Percentiles rank a stretch among this genome's conserved stretches.
Evolutionary conservation across 257 asterid species (phyloP).

Genomic region (Mitragyna speciosa): DNA sequence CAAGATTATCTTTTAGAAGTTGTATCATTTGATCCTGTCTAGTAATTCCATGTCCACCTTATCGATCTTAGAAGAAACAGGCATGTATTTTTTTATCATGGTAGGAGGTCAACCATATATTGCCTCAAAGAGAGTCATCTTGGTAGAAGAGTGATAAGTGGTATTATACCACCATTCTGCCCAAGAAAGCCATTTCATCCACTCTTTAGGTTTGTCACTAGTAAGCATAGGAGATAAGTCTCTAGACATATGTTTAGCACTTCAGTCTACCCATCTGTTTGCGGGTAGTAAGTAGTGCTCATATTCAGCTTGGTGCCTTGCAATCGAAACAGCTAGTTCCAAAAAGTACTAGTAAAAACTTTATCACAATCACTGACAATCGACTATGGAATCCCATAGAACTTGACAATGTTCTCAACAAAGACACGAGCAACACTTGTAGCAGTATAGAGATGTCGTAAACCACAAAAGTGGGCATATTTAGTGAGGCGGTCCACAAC

Average conservation of each 20-base stretch:
- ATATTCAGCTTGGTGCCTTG: no score
- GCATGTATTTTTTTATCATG: neutral
- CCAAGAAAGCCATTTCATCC: neutral
- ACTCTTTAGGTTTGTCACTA: no score
- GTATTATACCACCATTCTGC: neutral
- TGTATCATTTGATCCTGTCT: neutral
- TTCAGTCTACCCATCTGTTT: no score
- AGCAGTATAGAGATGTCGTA: neutral
- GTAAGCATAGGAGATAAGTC: no score
- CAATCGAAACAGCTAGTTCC: no score
- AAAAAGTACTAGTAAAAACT: neutral
- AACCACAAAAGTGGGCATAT: neutral
- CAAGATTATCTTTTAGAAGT: neutral
- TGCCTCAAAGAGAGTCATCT: neutral
- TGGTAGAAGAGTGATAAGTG: neutral
- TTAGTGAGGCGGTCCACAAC: constrained; percentile 7
- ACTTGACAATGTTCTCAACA: neutral
- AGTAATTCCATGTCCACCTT: neutral
- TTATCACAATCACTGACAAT: constrained; percentile 10
- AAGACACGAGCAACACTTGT: neutral
- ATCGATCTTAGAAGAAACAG: neutral
- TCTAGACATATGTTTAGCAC: no score
- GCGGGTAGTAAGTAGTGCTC: no score
- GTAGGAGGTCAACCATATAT: neutral
- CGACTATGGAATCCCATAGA: neutral